These are phyloP conservation scores for Psidium friedrichsthalianum DNA, from an alignment of 345 rosid genomes.

Conservation along the genomic window DNA sequence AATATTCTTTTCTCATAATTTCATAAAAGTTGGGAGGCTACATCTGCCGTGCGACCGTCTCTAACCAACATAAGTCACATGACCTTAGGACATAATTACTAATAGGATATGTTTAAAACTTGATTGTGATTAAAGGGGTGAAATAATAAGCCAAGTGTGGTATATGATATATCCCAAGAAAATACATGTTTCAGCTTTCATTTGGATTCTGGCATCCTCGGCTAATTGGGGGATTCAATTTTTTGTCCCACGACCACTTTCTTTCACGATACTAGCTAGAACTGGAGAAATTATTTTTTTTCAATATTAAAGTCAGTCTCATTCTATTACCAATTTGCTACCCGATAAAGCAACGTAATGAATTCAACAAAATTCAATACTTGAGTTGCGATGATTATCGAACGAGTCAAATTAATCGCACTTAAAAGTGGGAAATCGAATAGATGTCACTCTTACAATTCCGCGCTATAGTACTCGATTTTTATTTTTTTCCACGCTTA, in stretches of 20 bases:
- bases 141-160: not conserved
- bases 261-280: not conserved
- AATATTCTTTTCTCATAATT: too few species aligned
- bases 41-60: not conserved
- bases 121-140: not conserved
- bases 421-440: not conserved
- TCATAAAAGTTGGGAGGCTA: not conserved
- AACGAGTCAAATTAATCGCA: not conserved
- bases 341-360: not conserved
- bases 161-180: not conserved
- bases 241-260: not conserved
- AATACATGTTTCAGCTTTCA: not conserved
- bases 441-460: not conserved
- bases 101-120: not conserved
- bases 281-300: not conserved
- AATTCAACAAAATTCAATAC: not conserved
- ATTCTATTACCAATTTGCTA: not conserved
- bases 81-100: not conserved
- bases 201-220: not conserved
- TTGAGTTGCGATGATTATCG: not conserved
- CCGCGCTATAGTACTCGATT: not conserved
- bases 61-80: not conserved
- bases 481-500: not conserved
- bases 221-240: not conserved
- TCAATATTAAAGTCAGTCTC: not conserved